These are phyloP conservation scores for Amanita muscaria DNA, from an alignment of 768 basidiomycete genomes.

Conservation along the genomic window DNA sequence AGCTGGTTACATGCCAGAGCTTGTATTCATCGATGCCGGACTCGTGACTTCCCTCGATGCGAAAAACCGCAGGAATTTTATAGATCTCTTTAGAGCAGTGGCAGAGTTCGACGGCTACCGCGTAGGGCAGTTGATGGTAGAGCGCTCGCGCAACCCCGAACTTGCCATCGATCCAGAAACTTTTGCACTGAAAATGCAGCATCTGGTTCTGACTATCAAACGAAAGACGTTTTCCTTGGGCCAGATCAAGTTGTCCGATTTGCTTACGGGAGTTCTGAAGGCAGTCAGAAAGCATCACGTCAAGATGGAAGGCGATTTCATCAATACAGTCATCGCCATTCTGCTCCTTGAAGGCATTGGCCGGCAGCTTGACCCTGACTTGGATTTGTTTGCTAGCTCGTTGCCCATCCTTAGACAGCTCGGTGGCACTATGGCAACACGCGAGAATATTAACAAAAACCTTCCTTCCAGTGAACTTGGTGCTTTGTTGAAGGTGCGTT, in stretches of 20 bases:
- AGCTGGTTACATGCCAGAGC: constrained; percentile 83
- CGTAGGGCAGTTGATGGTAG: constrained; percentile 92
- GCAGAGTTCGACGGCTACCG: constrained; percentile 97
- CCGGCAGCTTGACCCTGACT: constrained; percentile 78
- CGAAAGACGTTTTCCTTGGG: constrained; percentile 95
- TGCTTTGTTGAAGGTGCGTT: constrained; percentile 76
- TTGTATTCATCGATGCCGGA: constrained; percentile 95
- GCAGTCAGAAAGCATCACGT: constrained; percentile 89
- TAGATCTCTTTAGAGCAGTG: constrained; percentile 92
- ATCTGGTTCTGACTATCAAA: constrained; percentile 88
- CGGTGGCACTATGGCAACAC: constrained; percentile 83
- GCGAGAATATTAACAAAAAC: constrained; percentile 44
- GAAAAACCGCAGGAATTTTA: constrained; percentile 83
- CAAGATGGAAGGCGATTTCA: constrained; percentile 97
- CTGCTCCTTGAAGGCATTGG: constrained; percentile 94
- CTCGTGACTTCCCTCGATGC: constrained; percentile 82
- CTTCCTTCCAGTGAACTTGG: constrained; percentile 68
- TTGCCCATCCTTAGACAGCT: constrained; percentile 89
- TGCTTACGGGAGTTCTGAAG: constrained; percentile 80
- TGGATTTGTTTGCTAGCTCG: constrained; percentile 94
- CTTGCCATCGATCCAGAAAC: constrained; percentile 87
- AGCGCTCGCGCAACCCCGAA: constrained; percentile 86
- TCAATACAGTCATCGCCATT: constrained; percentile 95
- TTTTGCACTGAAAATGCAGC: constrained; percentile 96
- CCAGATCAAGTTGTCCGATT: constrained; percentile 93